Base-by-base conservation (phyloP, 352 stramenopile species). In the Albugo candida region DNA sequence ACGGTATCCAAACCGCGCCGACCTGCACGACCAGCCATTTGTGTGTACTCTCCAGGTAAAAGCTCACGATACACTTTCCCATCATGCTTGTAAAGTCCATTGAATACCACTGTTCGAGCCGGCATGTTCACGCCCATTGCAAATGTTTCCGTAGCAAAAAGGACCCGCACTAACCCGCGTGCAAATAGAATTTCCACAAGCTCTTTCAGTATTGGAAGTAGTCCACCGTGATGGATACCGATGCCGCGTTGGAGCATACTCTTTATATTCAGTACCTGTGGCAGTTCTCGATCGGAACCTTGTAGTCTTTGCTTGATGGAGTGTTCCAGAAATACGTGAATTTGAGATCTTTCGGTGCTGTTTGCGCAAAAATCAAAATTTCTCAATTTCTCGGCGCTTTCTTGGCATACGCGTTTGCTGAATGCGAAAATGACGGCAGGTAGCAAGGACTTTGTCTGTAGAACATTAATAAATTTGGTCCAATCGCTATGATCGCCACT, bases 111-210 rank as follows among this genome's bases (percentile, higher is more conserved):
- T 2, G 75, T 89, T 20, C 91, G 73, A 8, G 95, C 95, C 17
- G 96, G 96, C 94, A 99, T 99, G 60, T 99, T 99, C 3, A 99
- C 89, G 54, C 95, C 95, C 81, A 97, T 97, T 2, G 95, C 95
- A 64, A 99, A 99, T 2, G 95, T 99, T 58, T 99, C 96, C 2
- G 96, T 99, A 3, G 94, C 96, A 58, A 99, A 99, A 1, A 99
- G 65, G 44, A 96, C 78, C 58, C 99, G 99, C 41, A 99, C 89
- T 13, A 98, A 70, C 11, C 93, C 92, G 18, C 87, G 66, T 34
- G 78, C 86, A 67, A 99, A 99, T 31, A 99, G 70, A 39, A 99
- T 98, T 62, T 99, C 94, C n/a, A 99, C 94, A 65, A 97, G 95
- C 59, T 99, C 96, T 63, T 99, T 99, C 44, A 99, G 77, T 38